Conservation (phyloP, 106 monocot genomes). For the Cymbidium sinense region DNA sequence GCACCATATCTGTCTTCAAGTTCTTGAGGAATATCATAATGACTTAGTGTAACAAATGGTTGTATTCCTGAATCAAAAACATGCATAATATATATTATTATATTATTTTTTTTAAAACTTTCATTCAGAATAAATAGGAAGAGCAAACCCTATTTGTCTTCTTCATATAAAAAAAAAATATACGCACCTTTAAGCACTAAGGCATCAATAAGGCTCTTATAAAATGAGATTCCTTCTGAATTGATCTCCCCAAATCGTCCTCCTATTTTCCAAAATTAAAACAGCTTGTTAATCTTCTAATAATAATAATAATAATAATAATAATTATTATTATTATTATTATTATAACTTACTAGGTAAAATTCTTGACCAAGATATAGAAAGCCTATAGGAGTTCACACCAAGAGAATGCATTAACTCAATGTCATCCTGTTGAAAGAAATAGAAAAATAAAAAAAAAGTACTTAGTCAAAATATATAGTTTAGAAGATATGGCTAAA, state of each 20-base stretch:
- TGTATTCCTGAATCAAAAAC: constrained; percentile 30
- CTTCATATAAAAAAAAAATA: not conserved
- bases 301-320: no score
- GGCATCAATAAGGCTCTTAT: constrained; percentile 5
- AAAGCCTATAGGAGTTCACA: constrained; percentile 25
- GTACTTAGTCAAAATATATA: no score
- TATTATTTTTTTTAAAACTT: no score
- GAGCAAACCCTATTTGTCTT: not conserved
- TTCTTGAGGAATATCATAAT: constrained; percentile 51
- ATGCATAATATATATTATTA: not conserved
- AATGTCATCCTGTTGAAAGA: constrained; percentile 13
- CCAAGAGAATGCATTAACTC: constrained; percentile 25
- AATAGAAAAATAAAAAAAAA: not conserved
- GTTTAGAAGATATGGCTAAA: no score
- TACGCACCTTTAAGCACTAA: constrained; percentile 11
- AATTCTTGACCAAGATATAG: constrained; percentile 26
- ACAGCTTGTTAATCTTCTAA: not conserved
- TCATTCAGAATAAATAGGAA: not conserved
- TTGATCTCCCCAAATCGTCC: constrained; percentile 13
- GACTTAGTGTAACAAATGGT: constrained; percentile 49
- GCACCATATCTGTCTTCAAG: constrained; percentile 35
- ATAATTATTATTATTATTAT: no score
- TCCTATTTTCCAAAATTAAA: constrained; percentile 1
- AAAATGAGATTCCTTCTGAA: constrained; percentile 9
- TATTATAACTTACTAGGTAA: constrained; percentile 25